phyloP scores from a whole-genome alignment of 2,329 filamentous ascomycete genomes.

The Microascus cirrosus region DNA sequence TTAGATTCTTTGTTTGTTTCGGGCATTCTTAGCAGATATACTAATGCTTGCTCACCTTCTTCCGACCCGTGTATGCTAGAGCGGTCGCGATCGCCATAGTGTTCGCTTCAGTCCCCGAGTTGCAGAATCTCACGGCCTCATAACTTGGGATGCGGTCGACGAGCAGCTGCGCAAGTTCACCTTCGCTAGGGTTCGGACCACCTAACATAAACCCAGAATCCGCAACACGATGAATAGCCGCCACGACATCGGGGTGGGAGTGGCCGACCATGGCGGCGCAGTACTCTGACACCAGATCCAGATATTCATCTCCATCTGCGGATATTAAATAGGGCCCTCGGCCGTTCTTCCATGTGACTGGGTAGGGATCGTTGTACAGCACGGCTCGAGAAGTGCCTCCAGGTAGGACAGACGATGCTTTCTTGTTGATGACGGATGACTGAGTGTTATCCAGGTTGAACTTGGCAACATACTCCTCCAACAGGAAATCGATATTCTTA shows the following conservation, averaged over 20 bases:
- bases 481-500: no score
- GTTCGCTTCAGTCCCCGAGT: slow-evolving; percentile 57
- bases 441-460: not conserved
- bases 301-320: slow-evolving; percentile 30
- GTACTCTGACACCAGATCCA: slow-evolving; percentile 52
- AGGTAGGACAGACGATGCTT: no score
- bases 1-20: no score
- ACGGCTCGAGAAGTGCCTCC: no score
- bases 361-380: no score
- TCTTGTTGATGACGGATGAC: no score
- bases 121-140: slow-evolving; percentile 48
- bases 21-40: no score
- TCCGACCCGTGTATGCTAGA: slow-evolving; percentile 28
- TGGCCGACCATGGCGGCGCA: slow-evolving; percentile 58
- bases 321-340: slow-evolving; percentile 17
- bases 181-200: no score
- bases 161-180: slow-evolving; percentile 39
- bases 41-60: slow-evolving; percentile 20
- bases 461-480: not conserved
- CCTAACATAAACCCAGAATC: slow-evolving; percentile 39
- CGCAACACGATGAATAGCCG: slow-evolving; percentile 33
- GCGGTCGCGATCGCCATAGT: slow-evolving; percentile 46
- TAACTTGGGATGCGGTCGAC: slow-evolving; percentile 37
- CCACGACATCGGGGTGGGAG: slow-evolving; percentile 41
- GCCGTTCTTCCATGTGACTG: slow-evolving; percentile 5